Percentiles rank a stretch among this genome's conserved stretches.
Evolutionary conservation across 2,329 filamentous ascomycete species (phyloP).

Genomic region (Hortaea werneckii): DNA sequence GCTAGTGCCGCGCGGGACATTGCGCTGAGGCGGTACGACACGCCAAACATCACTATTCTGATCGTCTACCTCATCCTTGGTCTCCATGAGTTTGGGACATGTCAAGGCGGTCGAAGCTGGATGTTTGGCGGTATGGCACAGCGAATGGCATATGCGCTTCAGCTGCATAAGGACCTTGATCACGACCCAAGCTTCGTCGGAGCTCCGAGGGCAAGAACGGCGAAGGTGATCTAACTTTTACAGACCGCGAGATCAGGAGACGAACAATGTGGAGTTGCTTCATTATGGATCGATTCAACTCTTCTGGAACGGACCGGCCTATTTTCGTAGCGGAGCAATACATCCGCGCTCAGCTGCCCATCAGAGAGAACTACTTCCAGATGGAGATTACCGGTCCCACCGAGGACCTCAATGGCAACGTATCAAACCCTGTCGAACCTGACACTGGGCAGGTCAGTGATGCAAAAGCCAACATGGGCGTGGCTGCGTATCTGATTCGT

Average conservation of each 20-base stretch:
- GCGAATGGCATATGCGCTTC: conserved; percentile 91
- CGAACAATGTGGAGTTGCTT: conserved; percentile 98
- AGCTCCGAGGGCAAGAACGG: conserved; percentile 13
- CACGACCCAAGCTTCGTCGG: conserved; percentile 34
- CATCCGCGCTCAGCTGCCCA: conserved; percentile 78
- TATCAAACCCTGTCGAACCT: conserved; percentile 51
- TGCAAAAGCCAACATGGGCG: conserved; percentile 79
- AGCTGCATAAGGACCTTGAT: conserved; percentile 84
- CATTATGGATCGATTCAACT: conserved; percentile 95
- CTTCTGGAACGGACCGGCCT: conserved; percentile 83
- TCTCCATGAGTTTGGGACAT: conserved; percentile 92
- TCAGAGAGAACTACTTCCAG: conserved; percentile 81
- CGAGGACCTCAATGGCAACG: conserved; percentile 65
- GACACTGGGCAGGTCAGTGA: conserved; percentile 56
- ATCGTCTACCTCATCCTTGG: conserved; percentile 83
- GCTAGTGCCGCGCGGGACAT: conserved; percentile 80
- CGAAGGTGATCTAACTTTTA: conserved; percentile 54
- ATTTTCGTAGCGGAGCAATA: conserved; percentile 86
- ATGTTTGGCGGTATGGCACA: conserved; percentile 90
- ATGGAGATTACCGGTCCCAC: conserved; percentile 84
- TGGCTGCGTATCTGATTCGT: conserved; percentile 80
- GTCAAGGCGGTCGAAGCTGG: conserved; percentile 92
- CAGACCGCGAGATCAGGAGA: conserved; percentile 83
- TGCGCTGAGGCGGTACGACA: conserved; percentile 76
- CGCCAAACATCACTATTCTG: conserved; percentile 90